These are phyloP conservation scores for Barnettozyma siamensis DNA, from an alignment of 805 yeast genomes.

Conservation along the genomic window DNA sequence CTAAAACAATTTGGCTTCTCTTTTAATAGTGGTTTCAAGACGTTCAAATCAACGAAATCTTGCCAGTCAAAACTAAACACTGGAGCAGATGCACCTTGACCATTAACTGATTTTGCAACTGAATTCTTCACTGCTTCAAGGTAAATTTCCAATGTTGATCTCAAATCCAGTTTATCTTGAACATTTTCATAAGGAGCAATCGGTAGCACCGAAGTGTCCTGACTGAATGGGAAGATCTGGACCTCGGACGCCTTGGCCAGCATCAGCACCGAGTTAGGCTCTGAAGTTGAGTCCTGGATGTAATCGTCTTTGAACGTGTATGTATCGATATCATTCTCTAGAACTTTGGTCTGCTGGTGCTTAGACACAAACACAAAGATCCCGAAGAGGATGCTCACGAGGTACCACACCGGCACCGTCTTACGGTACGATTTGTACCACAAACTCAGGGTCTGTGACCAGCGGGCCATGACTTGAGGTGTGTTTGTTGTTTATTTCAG, in stretches of 20 bases:
- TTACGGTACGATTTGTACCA: slow-evolving; percentile 7
- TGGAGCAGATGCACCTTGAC: slow-evolving; percentile 24
- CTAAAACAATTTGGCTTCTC: slow-evolving; percentile 40
- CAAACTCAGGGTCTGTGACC: slow-evolving; percentile 1
- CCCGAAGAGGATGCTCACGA: slow-evolving; percentile 15
- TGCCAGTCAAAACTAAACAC: slow-evolving; percentile 45
- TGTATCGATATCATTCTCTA: slow-evolving; percentile 12
- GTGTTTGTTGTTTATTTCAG: too few relatives aligned
- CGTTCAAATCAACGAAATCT: slow-evolving; percentile 47
- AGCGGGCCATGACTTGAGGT: neutral
- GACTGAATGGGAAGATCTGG: slow-evolving; percentile 27
- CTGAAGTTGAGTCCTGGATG: slow-evolving; percentile 14
- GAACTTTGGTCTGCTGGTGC: neutral
- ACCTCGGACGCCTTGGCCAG: slow-evolving; percentile 18
- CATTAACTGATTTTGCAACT: slow-evolving; percentile 22
- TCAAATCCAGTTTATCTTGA: slow-evolving; percentile 30
- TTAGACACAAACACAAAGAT: slow-evolving; percentile 16
- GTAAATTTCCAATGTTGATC: slow-evolving; percentile 30
- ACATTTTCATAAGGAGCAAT: slow-evolving; percentile 34
- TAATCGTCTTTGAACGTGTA: slow-evolving; percentile 16
- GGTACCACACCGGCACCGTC: slow-evolving; percentile 19
- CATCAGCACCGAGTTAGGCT: slow-evolving; percentile 15
- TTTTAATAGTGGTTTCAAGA: slow-evolving; percentile 31
- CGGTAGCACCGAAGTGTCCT: slow-evolving; percentile 30
- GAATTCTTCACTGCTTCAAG: slow-evolving; percentile 29